These are phyloP conservation scores for Rhododendron williamsianum DNA, from an alignment of 148 eudicot species.

Conservation along the genomic window DNA sequence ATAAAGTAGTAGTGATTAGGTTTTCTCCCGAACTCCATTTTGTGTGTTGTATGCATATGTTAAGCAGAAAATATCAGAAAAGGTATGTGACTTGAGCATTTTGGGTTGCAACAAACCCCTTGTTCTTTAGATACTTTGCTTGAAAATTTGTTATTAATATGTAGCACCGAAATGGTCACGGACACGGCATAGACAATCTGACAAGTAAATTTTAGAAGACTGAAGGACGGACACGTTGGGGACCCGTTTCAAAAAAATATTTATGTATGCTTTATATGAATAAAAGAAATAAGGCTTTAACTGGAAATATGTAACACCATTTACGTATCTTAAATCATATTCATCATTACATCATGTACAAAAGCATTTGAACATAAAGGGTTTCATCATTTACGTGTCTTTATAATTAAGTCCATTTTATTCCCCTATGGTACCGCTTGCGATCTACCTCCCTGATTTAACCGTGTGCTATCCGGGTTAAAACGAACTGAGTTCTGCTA, in stretches of 20 bases:
- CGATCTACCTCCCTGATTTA: background rate
- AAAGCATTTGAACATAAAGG: background rate
- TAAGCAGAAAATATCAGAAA: background rate
- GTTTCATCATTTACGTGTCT: background rate
- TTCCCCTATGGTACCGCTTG: background rate
- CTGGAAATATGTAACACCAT: background rate
- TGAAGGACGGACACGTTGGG: background rate
- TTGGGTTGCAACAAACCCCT: background rate
- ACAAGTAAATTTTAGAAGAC: background rate
- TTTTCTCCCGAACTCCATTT: background rate
- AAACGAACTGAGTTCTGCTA: background rate
- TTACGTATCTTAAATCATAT: background rate
- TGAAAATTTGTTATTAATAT: background rate
- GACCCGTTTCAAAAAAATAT: background rate
- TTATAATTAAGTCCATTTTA: background rate
- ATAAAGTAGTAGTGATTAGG: background rate
- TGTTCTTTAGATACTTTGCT: background rate
- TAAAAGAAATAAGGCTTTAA: background rate
- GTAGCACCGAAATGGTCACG: background rate
- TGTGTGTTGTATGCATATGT: background rate
- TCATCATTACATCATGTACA: background rate
- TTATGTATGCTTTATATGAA: background rate
- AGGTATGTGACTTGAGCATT: background rate
- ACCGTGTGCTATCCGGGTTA: background rate
- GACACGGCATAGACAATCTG: background rate